Conservation (phyloP, 2,329 filamentous ascomycete species). For the Furcasterigmium sp. region DNA sequence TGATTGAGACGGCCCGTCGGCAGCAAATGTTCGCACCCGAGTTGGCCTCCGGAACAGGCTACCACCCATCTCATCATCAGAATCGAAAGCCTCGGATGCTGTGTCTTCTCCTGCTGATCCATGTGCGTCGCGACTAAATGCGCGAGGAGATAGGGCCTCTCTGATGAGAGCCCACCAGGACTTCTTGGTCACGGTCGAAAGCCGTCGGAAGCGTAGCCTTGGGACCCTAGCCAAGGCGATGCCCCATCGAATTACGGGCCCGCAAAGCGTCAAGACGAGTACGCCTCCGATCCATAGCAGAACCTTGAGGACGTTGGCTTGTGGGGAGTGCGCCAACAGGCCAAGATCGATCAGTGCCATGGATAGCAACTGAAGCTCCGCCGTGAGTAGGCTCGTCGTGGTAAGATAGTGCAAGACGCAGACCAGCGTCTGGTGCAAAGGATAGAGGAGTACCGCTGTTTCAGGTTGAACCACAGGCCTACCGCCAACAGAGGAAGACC, state of each 20-base stretch:
- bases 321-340: constrained; percentile 72
- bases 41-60: constrained; percentile 4
- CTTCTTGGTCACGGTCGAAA: constrained; percentile 29
- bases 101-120: constrained; percentile 23
- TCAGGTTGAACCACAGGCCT: constrained; percentile 43
- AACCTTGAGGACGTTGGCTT: constrained; percentile 78
- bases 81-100: constrained; percentile 20
- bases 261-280: constrained; percentile 66
- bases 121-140: constrained; percentile 35
- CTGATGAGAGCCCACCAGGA: constrained; percentile 31
- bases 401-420: constrained; percentile 73
- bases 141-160: constrained; percentile 39
- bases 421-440: constrained; percentile 75
- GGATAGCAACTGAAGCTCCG: constrained; percentile 85
- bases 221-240: constrained; percentile 83
- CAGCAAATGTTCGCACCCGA: constrained; percentile 24
- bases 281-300: constrained; percentile 83
- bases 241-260: constrained; percentile 73
- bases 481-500: constrained; percentile 1
- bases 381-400: constrained; percentile 78
- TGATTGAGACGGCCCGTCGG: constrained; percentile 6
- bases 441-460: constrained; percentile 63
- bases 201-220: constrained; percentile 77
- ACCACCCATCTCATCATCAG: constrained; percentile 18
- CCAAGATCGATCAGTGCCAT: constrained; percentile 77